Percentiles rank a stretch among this genome's conserved stretches.
phyloP scores from a whole-genome alignment of 2,329 filamentous ascomycete genomes.

The Penicillium italicum region DNA sequence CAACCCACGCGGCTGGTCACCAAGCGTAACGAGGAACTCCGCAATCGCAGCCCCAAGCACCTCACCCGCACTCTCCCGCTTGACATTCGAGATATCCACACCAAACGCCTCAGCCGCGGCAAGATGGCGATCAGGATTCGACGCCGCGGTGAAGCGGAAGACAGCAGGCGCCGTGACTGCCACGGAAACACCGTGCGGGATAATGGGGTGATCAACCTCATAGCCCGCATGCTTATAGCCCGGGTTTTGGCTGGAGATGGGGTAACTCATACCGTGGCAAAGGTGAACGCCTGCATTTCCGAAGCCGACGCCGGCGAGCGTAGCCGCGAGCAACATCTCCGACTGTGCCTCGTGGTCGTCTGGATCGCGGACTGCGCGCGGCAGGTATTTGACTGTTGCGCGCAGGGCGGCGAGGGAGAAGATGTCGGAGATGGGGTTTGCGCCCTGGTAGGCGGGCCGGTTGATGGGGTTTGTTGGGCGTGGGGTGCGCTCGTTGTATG shows the following conservation, averaged over 20 bases:
- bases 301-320: conserved; percentile 90
- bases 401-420: conserved; percentile 85
- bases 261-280: conserved; percentile 92
- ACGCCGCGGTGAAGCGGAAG: conserved; percentile 86
- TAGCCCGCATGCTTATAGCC: conserved; percentile 90
- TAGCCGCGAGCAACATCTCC: conserved; percentile 93
- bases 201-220: conserved; percentile 69
- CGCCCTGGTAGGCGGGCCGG: conserved; percentile 90
- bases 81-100: conserved; percentile 81
- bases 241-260: conserved; percentile 91
- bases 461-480: conserved; percentile 85
- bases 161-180: conserved; percentile 91
- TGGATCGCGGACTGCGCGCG: conserved; percentile 78
- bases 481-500: conserved; percentile 79
- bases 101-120: conserved; percentile 87
- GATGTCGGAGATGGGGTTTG: conserved; percentile 96
- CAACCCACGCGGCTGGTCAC: conserved; percentile 85
- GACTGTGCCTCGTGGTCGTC: conserved; percentile 90
- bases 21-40: conserved; percentile 75
- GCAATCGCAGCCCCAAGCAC: conserved; percentile 79
- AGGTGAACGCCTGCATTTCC: conserved; percentile 95
- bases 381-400: conserved; percentile 86
- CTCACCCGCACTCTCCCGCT: conserved; percentile 83
- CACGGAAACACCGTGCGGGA: conserved; percentile 93
- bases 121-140: conserved; percentile 88